phyloP scores from a whole-genome alignment of 1,284 basidiomycete species.

The Malassezia sympodialis region DNA sequence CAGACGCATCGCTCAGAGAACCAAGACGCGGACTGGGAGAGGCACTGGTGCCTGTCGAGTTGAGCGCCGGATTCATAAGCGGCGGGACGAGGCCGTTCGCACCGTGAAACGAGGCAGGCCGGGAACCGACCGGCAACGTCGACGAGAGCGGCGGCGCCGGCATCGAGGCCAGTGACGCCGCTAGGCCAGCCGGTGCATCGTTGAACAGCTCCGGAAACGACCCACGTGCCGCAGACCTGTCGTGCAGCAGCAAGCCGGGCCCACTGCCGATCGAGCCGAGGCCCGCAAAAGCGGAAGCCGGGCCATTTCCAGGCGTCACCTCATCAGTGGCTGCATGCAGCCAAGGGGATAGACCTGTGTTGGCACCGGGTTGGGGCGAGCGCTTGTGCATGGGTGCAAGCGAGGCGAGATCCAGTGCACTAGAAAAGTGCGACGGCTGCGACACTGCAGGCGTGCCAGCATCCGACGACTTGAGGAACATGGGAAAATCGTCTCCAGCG shows the following conservation, averaged over 20 bases:
- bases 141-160: background rate
- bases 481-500: slow-evolving; percentile 56
- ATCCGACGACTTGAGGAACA: slow-evolving; percentile 47
- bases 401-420: slow-evolving; percentile 81
- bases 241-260: background rate
- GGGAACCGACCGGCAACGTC: background rate
- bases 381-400: slow-evolving; percentile 67
- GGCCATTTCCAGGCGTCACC: background rate
- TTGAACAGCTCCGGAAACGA: slow-evolving; percentile 3
- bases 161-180: background rate
- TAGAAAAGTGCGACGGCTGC: slow-evolving; percentile 71
- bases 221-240: background rate
- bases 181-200: background rate
- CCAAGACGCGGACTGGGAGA: background rate
- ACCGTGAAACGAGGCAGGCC: background rate
- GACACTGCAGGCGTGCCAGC: background rate
- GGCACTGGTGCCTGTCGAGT: background rate
- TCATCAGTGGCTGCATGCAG: slow-evolving; percentile 6
- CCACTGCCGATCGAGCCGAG: background rate
- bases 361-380: slow-evolving; percentile 44
- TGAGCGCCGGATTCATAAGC: background rate
- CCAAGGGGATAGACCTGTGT: slow-evolving; percentile 9
- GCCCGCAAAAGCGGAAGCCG: background rate
- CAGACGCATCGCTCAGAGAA: background rate
- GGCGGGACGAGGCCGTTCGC: background rate